Evolutionary conservation across 2,329 filamentous ascomycete genomes (phyloP), one percentile per base, ranked within the genome.

Genomic region (Fusarium brachygibbosum): DNA sequence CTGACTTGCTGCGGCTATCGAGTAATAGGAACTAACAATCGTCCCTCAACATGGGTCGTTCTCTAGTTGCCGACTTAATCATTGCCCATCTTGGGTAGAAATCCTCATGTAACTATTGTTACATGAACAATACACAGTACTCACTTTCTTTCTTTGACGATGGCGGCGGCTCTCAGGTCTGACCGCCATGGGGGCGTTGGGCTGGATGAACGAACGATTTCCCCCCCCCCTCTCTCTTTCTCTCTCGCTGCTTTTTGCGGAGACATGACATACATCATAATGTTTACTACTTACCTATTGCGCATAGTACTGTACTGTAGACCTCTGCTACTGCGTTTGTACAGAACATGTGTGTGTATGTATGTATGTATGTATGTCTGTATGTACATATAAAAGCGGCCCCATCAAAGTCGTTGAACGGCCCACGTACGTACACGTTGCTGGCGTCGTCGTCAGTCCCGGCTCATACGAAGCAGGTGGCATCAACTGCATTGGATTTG

Each of bases 151-250:
- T 19, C 8, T 42, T 23, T 25, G 71, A 71, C 60, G 62, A 69
- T 66, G 52, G 51, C 42, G 52, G 58, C 61, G 50, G 41, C 38
- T 63, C 63, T 75, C 60, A 66, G 73, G 74, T 72, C 73, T 75
- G 74, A 75, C 74, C 74, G 74, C 73, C 52, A 53, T 42, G 37
- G 54, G 40, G 46, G 46, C 37, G 64, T 63, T 66, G 57, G 62
- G 55, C 45, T 40, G 55, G 57, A 59, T 59, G 55, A 38, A 41
- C 48, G 49, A 63, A 55, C 48, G 48, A 60, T 58, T 67, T 44
- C 61, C 17, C 44, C 48, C 58, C 45, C n/a, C n/a, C 61, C 17
- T 46, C 44, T 60, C 41, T 35, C n/a, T 19, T 21, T 59, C 16
- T 46, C 44, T 58, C 58, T 44, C 56, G 38, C 32, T 59, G 44